Conservation (phyloP, 2,329 filamentous ascomycete species). For the Fusarium secorum region DNA sequence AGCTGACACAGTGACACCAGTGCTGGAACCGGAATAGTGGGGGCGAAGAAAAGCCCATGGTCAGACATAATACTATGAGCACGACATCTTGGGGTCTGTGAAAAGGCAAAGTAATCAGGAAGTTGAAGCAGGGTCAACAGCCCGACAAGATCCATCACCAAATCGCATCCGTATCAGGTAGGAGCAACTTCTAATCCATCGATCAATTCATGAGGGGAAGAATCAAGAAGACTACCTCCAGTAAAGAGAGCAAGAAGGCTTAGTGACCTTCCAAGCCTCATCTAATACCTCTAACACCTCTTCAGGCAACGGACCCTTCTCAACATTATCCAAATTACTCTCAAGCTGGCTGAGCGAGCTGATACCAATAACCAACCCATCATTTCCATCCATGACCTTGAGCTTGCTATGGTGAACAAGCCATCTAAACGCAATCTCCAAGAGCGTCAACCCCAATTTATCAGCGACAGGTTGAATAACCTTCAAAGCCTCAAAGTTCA, state of each 20-base stretch:
- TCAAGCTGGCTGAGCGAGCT: constrained; percentile 58
- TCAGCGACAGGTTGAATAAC: constrained; percentile 68
- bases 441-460: constrained; percentile 68
- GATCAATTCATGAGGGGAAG: accelerated
- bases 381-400: constrained; percentile 50
- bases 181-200: accelerated
- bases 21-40: not conserved
- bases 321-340: constrained; percentile 57
- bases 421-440: constrained; percentile 76
- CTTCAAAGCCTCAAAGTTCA: constrained; percentile 63
- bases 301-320: constrained; percentile 72
- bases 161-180: accelerated
- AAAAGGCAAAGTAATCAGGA: not conserved
- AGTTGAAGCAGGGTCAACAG: no score
- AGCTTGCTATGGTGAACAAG: constrained; percentile 69
- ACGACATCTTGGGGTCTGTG: accelerated
- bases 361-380: constrained; percentile 61
- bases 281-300: constrained; percentile 67
- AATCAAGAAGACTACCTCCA: not conserved
- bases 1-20: no score
- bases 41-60: not conserved
- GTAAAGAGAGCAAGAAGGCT: not conserved
- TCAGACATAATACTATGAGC: not conserved
- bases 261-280: constrained; percentile 12
- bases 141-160: accelerated